These are phyloP conservation scores for Pleomassaria siparia DNA, from an alignment of 2,329 filamentous ascomycete species.

Conservation along the genomic window DNA sequence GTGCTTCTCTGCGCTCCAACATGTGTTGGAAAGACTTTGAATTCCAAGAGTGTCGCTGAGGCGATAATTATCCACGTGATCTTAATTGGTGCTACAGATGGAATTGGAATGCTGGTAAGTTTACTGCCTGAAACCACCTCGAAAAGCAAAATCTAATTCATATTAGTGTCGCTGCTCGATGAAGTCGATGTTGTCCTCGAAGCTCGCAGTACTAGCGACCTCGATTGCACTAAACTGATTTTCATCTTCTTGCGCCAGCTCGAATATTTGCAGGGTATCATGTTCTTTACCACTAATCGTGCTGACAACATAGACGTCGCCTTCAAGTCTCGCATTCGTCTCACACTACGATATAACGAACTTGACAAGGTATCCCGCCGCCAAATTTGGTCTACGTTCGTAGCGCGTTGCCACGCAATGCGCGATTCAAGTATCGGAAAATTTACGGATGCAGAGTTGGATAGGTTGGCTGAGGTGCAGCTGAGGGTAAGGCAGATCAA, in stretches of 20 bases:
- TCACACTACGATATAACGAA: constrained; percentile 44
- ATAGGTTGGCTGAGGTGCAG: constrained; percentile 7
- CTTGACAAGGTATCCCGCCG: constrained; percentile 38
- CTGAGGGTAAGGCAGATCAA: constrained; percentile 42
- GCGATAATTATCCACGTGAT: not conserved
- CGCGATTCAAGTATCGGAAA: not conserved
- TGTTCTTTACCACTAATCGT: constrained; percentile 42
- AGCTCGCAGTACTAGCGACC: constrained; percentile 11
- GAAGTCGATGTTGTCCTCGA: constrained; percentile 44
- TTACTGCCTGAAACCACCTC: not conserved
- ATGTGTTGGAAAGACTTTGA: constrained; percentile 45
- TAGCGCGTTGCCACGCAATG: constrained; percentile 15
- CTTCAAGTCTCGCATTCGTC: constrained; percentile 50
- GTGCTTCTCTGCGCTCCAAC: constrained; percentile 53
- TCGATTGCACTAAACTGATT: constrained; percentile 21
- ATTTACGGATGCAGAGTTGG: constrained; percentile 5
- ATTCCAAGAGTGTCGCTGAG: constrained; percentile 49
- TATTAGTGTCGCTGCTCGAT: constrained; percentile 30
- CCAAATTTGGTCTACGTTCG: constrained; percentile 48
- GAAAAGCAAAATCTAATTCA: not conserved
- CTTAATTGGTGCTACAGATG: constrained; percentile 49
- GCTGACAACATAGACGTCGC: constrained; percentile 45
- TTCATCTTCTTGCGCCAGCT: constrained; percentile 11
- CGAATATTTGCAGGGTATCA: constrained; percentile 24
- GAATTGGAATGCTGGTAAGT: constrained; percentile 5